Evolutionary conservation across 495 filamentous ascomycete species (phyloP), one percentile per base, ranked within the genome.

Genomic region (Penicillium paradoxum): DNA sequence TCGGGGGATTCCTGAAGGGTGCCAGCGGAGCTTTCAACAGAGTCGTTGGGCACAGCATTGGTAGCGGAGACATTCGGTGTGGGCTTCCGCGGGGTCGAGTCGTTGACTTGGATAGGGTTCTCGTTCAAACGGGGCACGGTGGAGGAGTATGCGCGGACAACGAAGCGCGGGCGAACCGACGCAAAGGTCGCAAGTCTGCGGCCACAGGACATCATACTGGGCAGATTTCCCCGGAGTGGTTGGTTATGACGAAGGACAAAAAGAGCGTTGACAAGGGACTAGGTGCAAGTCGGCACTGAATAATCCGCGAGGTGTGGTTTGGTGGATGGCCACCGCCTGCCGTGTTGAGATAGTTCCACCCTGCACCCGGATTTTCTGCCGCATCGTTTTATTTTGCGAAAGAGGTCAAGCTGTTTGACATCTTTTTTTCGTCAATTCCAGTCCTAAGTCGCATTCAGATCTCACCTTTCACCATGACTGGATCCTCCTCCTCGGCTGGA

Each of bases 31-130:
- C 64, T 50, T 27, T 73, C 62, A 64, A 74, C 67, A 49, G 78
- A 62, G 58, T 76, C 69, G 53, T 79, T 71, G 48, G 85, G 77
- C 18, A 74, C 60, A 49, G 76, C 82, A 67, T 87, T 83, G 65
- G 80, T 84, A 38, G 72, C 78, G 18, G 83, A 82, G 58, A 84
- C 73, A 55, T 78, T 82, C 42, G 74, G 73, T 53, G 66, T 68
- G 42, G 70, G 60, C 17, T 60, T 63, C 32, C 68, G 71, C 48
- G 79, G 75, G 55, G 68, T 75, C 18, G 80, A 77, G 68, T 80
- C 73, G 66, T 81, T 83, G 65, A 77, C 68, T 41, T 73, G 73
- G 54, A 79, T 64, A 59, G 63, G 66, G 72, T 79, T 78, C 69
- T 78, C 75, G 60, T 64, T 66, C 59, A 73, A 55, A 52, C 71